Evolutionary conservation across 73 alveolate species (phyloP), one percentile per base, ranked within the genome.

Genomic region (Loxodes magnus): DNA sequence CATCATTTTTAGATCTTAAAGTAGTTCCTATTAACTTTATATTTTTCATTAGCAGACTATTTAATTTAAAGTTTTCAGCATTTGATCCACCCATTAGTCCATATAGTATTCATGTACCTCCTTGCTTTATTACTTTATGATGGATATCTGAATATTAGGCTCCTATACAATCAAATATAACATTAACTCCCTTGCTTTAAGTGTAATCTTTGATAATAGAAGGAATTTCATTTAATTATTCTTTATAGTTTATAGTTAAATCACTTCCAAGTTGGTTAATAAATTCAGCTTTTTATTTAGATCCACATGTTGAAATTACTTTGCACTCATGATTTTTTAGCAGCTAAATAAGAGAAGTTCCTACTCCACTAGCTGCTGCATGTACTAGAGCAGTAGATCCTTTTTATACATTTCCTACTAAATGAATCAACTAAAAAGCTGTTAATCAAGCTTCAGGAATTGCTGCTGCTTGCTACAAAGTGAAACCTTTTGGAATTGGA

Each of bases 331-430:
- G 27, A 25, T n/a, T 16, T 56, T 69, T 71, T 46, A 81, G 72
- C 9, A 77, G 52, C 58, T 77, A 70, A 31, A 77, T 77, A 42
- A 59, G 35, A 15, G 82, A 64, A 5, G 73, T 61, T 5, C 92
- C 92, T 16, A 77, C 79, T 12, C 92, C 92, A 7, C 77, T 37
- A 0, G 92, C 92, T 6, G 74, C 92, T 2, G 92, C 92, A 37
- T 71, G 85, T 26, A 77, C 64, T 4, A 77, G 51, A 5, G 55
- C 82, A 1, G 56, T 39, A 2, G 63, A 77, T 7, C 51, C 74
- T 27, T 10, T 55, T 31, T 52, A 17, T 4, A 56, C 59, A 19
- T 63, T n/a, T 7, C 36, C 59, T 25, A 46, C 10, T n/a, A 36
- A 16, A 16, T 31, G 33, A 33, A 71, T 35, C 17, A 61, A 64